Evolutionary conservation across 345 rosid species (phyloP).

Genomic region (Turritis glabra): DNA sequence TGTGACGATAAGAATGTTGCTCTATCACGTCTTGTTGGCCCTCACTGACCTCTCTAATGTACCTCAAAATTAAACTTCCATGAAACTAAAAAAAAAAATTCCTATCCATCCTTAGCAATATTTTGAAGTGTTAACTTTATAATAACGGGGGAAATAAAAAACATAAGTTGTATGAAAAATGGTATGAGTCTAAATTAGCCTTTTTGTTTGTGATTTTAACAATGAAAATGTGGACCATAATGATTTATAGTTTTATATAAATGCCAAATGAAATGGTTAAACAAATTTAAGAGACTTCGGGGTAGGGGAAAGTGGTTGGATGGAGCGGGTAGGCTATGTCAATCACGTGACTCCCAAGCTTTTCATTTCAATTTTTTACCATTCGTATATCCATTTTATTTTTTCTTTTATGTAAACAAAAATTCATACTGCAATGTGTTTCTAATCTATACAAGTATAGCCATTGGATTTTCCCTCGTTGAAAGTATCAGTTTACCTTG

Average conservation of each 20-base stretch:
- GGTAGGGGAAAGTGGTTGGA: slow-evolving; percentile 19
- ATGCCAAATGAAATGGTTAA: slow-evolving; percentile 4
- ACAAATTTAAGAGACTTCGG: slow-evolving; percentile 13
- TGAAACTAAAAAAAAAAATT: not conserved
- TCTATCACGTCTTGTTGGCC: slow-evolving; percentile 17
- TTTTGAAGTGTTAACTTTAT: not conserved
- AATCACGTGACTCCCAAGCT: slow-evolving; percentile 31
- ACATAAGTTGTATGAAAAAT: not conserved
- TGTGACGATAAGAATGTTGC: not conserved
- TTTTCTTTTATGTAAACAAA: not conserved
- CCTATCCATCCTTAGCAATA: not conserved
- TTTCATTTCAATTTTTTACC: not conserved
- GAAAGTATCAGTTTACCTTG: not conserved
- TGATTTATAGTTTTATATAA: not conserved
- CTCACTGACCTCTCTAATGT: not conserved
- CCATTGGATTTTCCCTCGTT: not conserved
- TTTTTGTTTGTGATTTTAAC: not conserved
- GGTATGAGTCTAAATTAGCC: not conserved
- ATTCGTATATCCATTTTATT: not conserved
- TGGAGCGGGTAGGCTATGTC: slow-evolving; percentile 25
- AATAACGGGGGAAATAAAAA: not conserved
- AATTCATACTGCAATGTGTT: not conserved
- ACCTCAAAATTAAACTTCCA: slow-evolving; percentile 5
- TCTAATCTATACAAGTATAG: not conserved
- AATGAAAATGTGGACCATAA: not conserved